Percentiles rank a stretch among this genome's conserved stretches.
Conservation (phyloP, 1,139 yeast species). For the Sugiyamaella japonica region DNA sequence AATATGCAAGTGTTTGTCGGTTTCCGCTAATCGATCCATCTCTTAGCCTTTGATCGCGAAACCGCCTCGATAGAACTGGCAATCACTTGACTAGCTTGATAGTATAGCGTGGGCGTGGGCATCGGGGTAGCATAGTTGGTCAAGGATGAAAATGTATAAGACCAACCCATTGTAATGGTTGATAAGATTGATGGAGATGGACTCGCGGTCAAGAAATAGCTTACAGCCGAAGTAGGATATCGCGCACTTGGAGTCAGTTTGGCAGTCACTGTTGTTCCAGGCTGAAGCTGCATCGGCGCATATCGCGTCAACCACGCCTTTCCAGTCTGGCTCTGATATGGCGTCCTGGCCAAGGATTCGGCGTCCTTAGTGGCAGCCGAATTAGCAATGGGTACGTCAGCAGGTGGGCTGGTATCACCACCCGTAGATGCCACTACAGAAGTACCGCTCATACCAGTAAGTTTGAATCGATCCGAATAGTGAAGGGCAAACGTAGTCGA, state of each 20-base stretch:
- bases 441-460: constrained; percentile 72
- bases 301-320: constrained; percentile 48
- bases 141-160: constrained; percentile 63
- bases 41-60: constrained; percentile 20
- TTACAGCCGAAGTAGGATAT: constrained; percentile 62
- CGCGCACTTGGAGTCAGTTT: constrained; percentile 27
- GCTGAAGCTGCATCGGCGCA: constrained; percentile 93
- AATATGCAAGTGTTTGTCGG: not conserved
- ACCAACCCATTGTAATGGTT: constrained; percentile 82
- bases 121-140: constrained; percentile 56
- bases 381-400: constrained; percentile 41
- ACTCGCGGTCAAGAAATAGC: constrained; percentile 50
- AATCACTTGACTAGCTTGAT: constrained; percentile 32
- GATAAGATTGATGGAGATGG: constrained; percentile 40
- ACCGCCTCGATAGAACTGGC: constrained; percentile 24
- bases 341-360: constrained; percentile 49
- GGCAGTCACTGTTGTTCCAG: constrained; percentile 62
- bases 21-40: constrained; percentile 18
- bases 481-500: constrained; percentile 55
- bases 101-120: constrained; percentile 33
- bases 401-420: constrained; percentile 48
- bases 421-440: constrained; percentile 45
- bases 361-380: constrained; percentile 38
- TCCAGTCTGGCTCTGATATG: constrained; percentile 78
- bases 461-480: constrained; percentile 65